phyloP scores from a whole-genome alignment of 1,284 basidiomycete genomes.

The Cutaneotrichosporon dermatis region DNA sequence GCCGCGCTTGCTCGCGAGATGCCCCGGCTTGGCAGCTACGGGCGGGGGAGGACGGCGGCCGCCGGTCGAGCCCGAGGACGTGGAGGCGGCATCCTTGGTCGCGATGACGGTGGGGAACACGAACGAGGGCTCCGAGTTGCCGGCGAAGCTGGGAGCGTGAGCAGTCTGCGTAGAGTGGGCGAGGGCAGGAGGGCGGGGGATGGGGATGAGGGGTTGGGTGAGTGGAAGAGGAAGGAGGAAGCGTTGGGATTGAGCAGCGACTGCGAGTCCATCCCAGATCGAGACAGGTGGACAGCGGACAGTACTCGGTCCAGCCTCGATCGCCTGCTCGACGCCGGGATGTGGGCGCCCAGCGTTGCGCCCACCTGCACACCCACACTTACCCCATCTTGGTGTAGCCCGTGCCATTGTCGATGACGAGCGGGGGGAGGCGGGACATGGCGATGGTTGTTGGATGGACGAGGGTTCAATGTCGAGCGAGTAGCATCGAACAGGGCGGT shows the following conservation, averaged over 20 bases:
- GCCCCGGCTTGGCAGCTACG: slow-evolving; percentile 70
- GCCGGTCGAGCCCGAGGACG: slow-evolving; percentile 39
- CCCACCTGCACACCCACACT: slow-evolving; percentile 28
- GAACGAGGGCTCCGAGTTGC: slow-evolving; percentile 97
- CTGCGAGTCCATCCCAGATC: too few species aligned
- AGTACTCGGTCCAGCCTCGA: not conserved
- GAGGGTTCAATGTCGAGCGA: too few species aligned
- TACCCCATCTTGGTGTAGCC: slow-evolving; percentile 97
- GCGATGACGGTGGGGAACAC: slow-evolving; percentile 96
- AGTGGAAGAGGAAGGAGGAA: not conserved
- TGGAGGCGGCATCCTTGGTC: slow-evolving; percentile 60
- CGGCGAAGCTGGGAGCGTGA: slow-evolving; percentile 76
- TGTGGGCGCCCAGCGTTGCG: too few species aligned
- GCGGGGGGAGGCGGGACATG: slow-evolving; percentile 79
- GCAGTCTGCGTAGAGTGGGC: slow-evolving; percentile 6
- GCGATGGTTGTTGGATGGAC: slow-evolving; percentile 10
- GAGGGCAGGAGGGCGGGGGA: not conserved
- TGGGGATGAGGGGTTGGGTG: not conserved
- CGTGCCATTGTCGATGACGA: slow-evolving; percentile 96
- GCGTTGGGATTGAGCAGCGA: too few species aligned
- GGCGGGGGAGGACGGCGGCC: slow-evolving; percentile 51
- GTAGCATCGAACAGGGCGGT: too few species aligned
- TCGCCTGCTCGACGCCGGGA: not conserved
- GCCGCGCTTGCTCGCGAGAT: slow-evolving; percentile 92
- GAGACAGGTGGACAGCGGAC: not conserved